A percentile compares a stretch with the other conserved stretches of the same genome.
phyloP scores from a whole-genome alignment of 345 rosid species.

The Ceriops tagal region DNA sequence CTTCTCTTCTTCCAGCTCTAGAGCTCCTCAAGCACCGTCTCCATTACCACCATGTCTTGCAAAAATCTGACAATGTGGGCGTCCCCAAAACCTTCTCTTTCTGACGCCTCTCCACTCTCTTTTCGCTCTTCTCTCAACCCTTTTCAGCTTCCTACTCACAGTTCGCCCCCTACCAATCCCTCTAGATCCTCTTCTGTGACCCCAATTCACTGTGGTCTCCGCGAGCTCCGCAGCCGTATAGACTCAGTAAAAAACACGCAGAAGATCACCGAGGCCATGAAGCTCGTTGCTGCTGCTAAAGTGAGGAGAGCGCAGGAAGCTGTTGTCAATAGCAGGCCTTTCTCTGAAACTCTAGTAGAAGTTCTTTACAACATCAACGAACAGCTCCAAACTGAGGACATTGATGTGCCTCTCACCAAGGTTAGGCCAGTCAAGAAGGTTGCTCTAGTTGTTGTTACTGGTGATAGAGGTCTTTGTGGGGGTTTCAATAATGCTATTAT shows the following conservation, averaged over 20 bases:
- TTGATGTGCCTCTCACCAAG: constrained; percentile 76
- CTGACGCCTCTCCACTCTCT: constrained; percentile 71
- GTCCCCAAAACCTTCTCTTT: constrained; percentile 68
- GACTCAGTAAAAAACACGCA: constrained; percentile 87
- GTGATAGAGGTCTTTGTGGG: constrained; percentile 91
- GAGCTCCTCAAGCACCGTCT: constrained; percentile 31
- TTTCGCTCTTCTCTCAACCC: constrained; percentile 65
- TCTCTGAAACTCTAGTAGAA: constrained; percentile 86
- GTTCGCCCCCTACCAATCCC: constrained; percentile 24
- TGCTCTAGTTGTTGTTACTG: constrained; percentile 84
- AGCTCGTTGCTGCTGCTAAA: constrained; percentile 94
- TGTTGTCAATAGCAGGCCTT: constrained; percentile 82
- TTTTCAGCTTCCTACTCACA: constrained; percentile 47
- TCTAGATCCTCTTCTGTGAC: constrained; percentile 51
- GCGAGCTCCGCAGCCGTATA: constrained; percentile 74
- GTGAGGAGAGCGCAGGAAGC: constrained; percentile 98
- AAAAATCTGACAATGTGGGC: constrained; percentile 76
- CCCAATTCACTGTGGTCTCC: constrained; percentile 69
- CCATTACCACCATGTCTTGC: constrained; percentile 54
- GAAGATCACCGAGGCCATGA: constrained; percentile 98
- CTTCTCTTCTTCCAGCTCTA: constrained; percentile 55
- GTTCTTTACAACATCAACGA: constrained; percentile 95
- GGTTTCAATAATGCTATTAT: constrained; percentile 64
- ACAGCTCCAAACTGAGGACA: constrained; percentile 80
- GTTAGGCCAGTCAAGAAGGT: constrained; percentile 94